Evolutionary conservation across 2,329 filamentous ascomycete species (phyloP).

Genomic region (Amylocarpus encephaloides): DNA sequence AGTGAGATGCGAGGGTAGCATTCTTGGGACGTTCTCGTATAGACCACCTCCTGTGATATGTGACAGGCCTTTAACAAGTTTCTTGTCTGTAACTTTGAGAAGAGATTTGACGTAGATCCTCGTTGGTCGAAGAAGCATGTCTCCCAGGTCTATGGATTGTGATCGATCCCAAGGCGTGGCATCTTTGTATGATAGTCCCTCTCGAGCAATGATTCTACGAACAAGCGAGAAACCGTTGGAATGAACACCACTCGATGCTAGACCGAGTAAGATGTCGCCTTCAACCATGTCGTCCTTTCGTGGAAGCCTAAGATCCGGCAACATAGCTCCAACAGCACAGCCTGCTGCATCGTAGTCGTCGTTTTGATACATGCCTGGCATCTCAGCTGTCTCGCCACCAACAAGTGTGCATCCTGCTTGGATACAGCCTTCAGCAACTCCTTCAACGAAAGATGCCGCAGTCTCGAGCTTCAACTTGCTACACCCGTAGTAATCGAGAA

Average conservation of each 20-base stretch:
- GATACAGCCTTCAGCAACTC: constrained; percentile 81
- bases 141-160: constrained; percentile 55
- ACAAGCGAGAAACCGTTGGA: constrained; percentile 98
- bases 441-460: constrained; percentile 81
- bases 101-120: constrained; percentile 86
- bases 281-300: constrained; percentile 66
- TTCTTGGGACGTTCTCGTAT: constrained; percentile 88
- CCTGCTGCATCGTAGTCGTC: constrained; percentile 93
- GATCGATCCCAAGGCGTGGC: constrained; percentile 67
- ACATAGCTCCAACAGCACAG: constrained; percentile 79
- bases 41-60: constrained; percentile 96
- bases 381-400: constrained; percentile 97
- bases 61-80: constrained; percentile 80
- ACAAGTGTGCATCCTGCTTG: constrained; percentile 83
- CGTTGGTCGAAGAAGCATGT: constrained; percentile 79
- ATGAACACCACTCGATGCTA: constrained; percentile 82
- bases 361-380: constrained; percentile 82
- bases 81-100: constrained; percentile 55
- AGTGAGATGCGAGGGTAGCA: constrained; percentile 72
- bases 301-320: constrained; percentile 64
- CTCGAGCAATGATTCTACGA: constrained; percentile 73
- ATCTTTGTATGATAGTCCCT: constrained; percentile 65
- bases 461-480: constrained; percentile 73
- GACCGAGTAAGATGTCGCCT: constrained; percentile 80
- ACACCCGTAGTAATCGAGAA: constrained; percentile 97